Evolutionary conservation across 1,284 basidiomycete species (phyloP).

Genomic region (Tylopilus orsonianus): DNA sequence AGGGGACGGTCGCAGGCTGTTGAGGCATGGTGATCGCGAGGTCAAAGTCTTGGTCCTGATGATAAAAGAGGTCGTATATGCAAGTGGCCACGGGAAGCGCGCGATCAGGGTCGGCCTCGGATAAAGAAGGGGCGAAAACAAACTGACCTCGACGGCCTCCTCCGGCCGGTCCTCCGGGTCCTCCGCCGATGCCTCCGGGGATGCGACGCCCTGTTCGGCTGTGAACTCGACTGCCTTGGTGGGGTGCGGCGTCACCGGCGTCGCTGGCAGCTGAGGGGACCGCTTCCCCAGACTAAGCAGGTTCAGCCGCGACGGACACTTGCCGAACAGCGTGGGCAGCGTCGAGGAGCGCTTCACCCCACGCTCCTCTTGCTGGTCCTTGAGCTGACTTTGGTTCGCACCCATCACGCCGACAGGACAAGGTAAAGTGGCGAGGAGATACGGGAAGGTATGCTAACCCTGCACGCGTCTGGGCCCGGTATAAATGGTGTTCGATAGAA

Average conservation of each 20-base stretch:
- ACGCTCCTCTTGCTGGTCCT: conserved; percentile 22
- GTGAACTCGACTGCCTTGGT: conserved; percentile 8
- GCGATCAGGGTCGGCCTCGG: conserved; percentile 9
- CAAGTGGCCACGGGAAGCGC: conserved; percentile 15
- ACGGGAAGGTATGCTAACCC: conserved; percentile 15
- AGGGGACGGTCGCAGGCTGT: conserved; percentile 53
- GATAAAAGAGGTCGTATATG: conserved; percentile 20
- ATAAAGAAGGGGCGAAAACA: neutral
- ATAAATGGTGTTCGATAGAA: conserved; percentile 27
- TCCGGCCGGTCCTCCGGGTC: conserved; percentile 32
- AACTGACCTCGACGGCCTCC: conserved; percentile 19
- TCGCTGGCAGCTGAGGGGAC: conserved; percentile 31
- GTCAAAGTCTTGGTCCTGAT: conserved; percentile 18
- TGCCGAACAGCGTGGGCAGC: conserved; percentile 27
- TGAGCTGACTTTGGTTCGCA: conserved; percentile 27
- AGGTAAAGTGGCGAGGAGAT: neutral
- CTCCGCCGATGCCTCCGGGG: conserved; percentile 24
- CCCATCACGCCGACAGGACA: conserved; percentile 21
- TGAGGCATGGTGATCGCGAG: conserved; percentile 23
- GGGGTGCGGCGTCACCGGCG: conserved; percentile 25
- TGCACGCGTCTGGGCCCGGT: conserved; percentile 10
- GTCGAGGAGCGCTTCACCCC: conserved; percentile 28
- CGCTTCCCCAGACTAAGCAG: conserved; percentile 30
- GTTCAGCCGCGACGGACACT: conserved; percentile 29
- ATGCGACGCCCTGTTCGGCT: conserved; percentile 17